phyloP scores from a whole-genome alignment of 2,329 filamentous ascomycete genomes.

The Botryotinia convoluta region DNA sequence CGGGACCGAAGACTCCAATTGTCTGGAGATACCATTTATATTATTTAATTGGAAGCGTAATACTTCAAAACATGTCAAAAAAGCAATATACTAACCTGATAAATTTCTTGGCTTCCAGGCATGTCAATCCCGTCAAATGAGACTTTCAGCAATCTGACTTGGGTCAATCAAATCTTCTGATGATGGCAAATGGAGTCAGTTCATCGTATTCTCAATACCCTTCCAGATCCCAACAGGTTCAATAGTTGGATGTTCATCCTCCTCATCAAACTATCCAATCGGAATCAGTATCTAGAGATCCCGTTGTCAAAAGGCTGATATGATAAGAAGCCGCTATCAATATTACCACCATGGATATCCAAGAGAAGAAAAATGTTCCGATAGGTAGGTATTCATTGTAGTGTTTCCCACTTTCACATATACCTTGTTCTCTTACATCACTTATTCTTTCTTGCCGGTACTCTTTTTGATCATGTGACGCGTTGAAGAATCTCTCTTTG shows the following conservation, averaged over 20 bases:
- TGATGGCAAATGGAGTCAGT: not conserved
- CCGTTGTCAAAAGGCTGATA: constrained; percentile 2
- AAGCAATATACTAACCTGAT: not conserved
- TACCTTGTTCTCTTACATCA: not conserved
- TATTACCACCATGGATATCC: not conserved
- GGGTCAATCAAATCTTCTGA: not conserved
- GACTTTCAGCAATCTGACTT: not conserved
- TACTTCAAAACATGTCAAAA: not conserved
- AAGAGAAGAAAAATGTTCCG: not conserved
- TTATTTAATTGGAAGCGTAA: not conserved
- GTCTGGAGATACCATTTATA: not conserved
- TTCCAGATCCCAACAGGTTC: not conserved
- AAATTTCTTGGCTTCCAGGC: not conserved
- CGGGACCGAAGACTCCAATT: not conserved
- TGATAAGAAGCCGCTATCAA: not conserved
- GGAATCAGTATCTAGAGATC: not conserved
- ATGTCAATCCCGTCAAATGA: not conserved
- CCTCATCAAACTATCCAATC: not conserved
- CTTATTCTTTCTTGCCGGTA: not conserved
- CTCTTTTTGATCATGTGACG: constrained; percentile 1
- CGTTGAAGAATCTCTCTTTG: not conserved
- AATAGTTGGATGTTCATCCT: not conserved
- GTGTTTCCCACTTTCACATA: not conserved
- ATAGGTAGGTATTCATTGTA: not conserved
- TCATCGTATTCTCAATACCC: not conserved